Percentiles rank a stretch among this genome's conserved stretches.
phyloP scores from a whole-genome alignment of 179 eudicot genomes.

The Kewa caespitosa region DNA sequence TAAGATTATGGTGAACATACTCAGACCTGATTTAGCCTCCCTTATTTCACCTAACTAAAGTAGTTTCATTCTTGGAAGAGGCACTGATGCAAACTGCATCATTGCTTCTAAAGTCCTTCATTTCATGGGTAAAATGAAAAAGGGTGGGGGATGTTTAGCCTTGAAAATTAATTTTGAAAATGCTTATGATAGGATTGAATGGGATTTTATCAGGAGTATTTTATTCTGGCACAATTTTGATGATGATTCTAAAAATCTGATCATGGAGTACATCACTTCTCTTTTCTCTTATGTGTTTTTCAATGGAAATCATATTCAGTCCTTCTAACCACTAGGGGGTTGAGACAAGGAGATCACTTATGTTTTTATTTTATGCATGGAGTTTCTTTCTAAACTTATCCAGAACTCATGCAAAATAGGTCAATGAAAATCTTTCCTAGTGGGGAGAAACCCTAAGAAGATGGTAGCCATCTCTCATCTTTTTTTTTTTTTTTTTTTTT shows the following conservation, averaged over 20 bases:
- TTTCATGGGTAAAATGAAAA: not conserved
- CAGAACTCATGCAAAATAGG: not conserved
- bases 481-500: too few species aligned
- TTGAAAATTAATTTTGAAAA: not conserved
- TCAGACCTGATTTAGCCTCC: not conserved
- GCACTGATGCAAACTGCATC: not conserved
- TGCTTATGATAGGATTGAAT: not conserved
- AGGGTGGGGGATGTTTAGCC: not conserved
- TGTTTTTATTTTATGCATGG: not conserved
- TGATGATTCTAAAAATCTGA: not conserved
- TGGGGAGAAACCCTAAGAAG: too few species aligned
- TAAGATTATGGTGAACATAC: not conserved
- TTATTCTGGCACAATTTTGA: not conserved
- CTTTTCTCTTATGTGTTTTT: not conserved
- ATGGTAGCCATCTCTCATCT: not conserved
- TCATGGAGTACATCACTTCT: not conserved
- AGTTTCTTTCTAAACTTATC: too few species aligned
- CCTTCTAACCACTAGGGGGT: not conserved
- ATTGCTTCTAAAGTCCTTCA: not conserved
- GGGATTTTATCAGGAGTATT: not conserved
- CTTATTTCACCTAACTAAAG: not conserved
- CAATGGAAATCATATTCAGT: not conserved
- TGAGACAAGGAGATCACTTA: not conserved
- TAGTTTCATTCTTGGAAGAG: not conserved
- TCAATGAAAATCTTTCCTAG: too few species aligned